phyloP scores from a whole-genome alignment of 2,329 filamentous ascomycete species.

The Fusarium torreyae region DNA sequence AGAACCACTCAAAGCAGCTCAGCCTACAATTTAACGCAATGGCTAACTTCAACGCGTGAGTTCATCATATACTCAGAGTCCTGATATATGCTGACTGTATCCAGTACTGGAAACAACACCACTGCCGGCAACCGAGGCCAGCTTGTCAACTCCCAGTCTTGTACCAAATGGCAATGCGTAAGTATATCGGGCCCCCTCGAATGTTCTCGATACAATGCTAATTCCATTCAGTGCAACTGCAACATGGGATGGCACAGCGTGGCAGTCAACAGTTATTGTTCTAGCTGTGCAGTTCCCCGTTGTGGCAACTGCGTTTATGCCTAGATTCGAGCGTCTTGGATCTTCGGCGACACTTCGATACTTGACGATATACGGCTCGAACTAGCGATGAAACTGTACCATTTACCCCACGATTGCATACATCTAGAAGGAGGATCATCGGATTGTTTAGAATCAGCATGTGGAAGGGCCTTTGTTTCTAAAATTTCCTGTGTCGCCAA shows the following conservation, averaged over 20 bases:
- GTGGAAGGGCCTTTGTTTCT: neutral
- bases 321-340: neutral
- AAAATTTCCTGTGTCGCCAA: neutral
- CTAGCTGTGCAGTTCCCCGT: constrained; percentile 17
- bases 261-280: neutral
- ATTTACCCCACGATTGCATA: neutral
- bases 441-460: neutral
- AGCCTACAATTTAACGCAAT: too few species aligned
- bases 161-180: constrained; percentile 25
- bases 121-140: constrained; percentile 14
- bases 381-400: neutral
- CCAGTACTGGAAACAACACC: constrained; percentile 5
- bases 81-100: neutral
- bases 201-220: neutral
- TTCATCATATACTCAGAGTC: neutral
- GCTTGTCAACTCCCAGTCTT: neutral
- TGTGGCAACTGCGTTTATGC: constrained; percentile 44
- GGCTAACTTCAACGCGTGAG: constrained; percentile 18
- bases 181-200: neutral
- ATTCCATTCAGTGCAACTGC: constrained; percentile 23
- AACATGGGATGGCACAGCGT: neutral
- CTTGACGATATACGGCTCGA: neutral
- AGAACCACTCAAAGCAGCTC: too few species aligned
- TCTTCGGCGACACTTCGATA: too few species aligned
- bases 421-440: neutral